Evolutionary conservation across 129 eudicot genomes (phyloP).

Genomic region (Erigeron canadensis): DNA sequence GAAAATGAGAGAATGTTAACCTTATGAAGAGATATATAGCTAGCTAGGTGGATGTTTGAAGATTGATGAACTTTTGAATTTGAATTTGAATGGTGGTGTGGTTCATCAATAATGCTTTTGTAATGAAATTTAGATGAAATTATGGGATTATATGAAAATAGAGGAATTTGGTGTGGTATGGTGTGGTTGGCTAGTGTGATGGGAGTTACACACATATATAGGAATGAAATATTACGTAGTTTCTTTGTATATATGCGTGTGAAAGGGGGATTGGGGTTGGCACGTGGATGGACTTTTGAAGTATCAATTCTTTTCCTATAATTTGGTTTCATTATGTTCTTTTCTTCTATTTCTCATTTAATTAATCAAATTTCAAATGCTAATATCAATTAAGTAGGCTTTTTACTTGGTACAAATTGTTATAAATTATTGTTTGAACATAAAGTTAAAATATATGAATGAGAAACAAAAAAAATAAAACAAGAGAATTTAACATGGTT

Average conservation of each 20-base stretch:
- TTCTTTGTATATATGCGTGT: constrained; percentile 23
- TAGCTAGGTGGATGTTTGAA: constrained; percentile 18
- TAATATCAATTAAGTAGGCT: no score
- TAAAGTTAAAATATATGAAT: no score
- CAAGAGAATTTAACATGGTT: no score
- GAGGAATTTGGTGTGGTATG: neutral
- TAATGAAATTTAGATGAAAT: constrained; percentile 11
- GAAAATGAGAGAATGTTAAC: constrained; percentile 11
- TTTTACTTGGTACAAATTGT: no score
- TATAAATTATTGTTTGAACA: no score
- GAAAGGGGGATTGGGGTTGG: constrained; percentile 16
- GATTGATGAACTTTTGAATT: neutral
- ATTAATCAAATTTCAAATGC: no score
- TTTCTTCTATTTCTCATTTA: no score
- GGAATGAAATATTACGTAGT: constrained; percentile 2
- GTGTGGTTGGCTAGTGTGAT: constrained; percentile 13
- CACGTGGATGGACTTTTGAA: constrained; percentile 26
- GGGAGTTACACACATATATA: neutral
- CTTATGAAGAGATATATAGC: constrained; percentile 4
- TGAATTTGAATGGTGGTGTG: neutral
- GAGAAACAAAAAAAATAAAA: no score
- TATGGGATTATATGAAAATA: neutral
- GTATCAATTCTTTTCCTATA: neutral
- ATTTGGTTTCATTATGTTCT: neutral
- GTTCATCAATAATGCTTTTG: neutral